Evolutionary conservation across 2,329 filamentous ascomycete genomes (phyloP), one percentile per base, ranked within the genome.

Genomic region (Xylaria sp.): DNA sequence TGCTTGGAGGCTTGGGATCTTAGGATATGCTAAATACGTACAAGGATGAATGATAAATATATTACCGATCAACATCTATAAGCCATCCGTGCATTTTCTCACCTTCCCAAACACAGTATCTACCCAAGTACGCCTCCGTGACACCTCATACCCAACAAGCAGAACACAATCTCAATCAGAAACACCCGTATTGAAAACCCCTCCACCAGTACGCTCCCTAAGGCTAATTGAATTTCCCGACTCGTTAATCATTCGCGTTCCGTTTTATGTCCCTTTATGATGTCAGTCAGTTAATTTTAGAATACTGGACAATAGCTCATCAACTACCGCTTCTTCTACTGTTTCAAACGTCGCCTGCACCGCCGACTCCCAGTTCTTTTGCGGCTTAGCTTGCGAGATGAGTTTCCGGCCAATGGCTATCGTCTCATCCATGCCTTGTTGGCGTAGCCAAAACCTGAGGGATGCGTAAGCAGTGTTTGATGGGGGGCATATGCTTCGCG

Each of bases 371-470:
- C 72, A 72, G 4, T 65, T 57, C 39, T 70, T 70, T 18, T 55
- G 36, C 25, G 45, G 43, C 28, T 71, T 73, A n/a, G 62, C 80
- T 76, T 85, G 81, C n/a, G 82, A 79, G 72, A 90, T 89, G 76
- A 88, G 80, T 28, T 75, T 80, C 61, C 83, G 83, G 3, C 88
- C 88, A 30, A 89, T 81, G 58, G 86, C 78, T 60, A 90, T 86
- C 0, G 86, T 88, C 71, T 89, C 87, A 4, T 81, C 79, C 76
- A 86, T 83, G 12, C 87, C 84, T 60, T 84, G 82, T 75, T 90
- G 88, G n/a, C 86, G 83, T 64, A 85, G 81, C 88, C 88, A 90
- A 77, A 90, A 90, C 68, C 86, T 88, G 57, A 50, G 43, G 8
- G 3, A 20, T 32, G 5, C 15, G 50, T 79, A 18, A 57, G 25